Base-by-base conservation (phyloP, 164 flowering plant genomes). In the Tetrastigma voinierianum region DNA sequence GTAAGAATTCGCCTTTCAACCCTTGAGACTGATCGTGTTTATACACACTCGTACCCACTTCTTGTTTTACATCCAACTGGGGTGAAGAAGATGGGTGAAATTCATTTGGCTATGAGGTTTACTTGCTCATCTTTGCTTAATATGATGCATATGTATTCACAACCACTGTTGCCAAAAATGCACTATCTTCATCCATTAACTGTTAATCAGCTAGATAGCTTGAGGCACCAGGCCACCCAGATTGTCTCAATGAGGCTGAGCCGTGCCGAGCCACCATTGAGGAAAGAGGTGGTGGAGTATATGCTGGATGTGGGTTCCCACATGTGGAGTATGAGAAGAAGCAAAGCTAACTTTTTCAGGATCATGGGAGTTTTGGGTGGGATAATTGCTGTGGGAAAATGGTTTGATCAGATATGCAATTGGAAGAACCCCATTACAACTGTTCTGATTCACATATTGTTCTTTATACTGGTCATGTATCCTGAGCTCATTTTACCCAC, bases 251-350 rank as follows among this genome's bases (percentile, higher is more conserved):
- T 74, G 78, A 76, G 84, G 70, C 76, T 81, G 54, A 69, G 78
- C 64, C 76, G 81, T 17, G 83, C 83, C 1, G 83, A 80, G 75
- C 83, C 83, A 4, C 83, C 83, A 18, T 54, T 80, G 68, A 74
- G 83, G 47, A 77, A 74, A 51, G 83, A 80, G 61, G 78, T 77
- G 8, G 83, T 80, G 21, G 83, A 77, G 55, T 80, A 74, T 53
- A 75, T 80, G 84, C 74, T 80, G 48, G 84, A 80, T 70, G 81
- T 80, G 18, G 82, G 78, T 13, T 81, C 80, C 15, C 84, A 81
- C 66, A 81, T 81, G 84, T 81, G 82, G 81, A 80, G 84, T 47
- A 77, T 80, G 81, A 56, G 84, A 54, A 70, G 84, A 63, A 80
- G 84, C 77, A 81, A 81, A 57, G 84, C 84, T 1, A 81, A 81